Evolutionary conservation across 257 asterid genomes (phyloP).

Genomic region (Prunella vulgaris): DNA sequence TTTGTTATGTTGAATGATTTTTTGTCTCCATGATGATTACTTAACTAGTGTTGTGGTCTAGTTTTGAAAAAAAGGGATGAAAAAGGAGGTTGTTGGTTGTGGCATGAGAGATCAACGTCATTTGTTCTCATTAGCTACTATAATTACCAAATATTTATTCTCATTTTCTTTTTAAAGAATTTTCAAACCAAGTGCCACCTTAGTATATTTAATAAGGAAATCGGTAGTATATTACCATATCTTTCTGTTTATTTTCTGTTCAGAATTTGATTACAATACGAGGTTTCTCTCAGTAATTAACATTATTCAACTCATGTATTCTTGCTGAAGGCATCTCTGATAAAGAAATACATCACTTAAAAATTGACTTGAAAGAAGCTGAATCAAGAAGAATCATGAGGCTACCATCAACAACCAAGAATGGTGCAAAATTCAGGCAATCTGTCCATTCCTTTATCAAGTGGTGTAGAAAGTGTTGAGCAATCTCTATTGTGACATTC

Average conservation of each 20-base stretch:
- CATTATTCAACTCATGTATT: constrained; percentile 17
- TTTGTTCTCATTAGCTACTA: too few species aligned
- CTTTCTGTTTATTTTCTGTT: background rate
- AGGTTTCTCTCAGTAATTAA: background rate
- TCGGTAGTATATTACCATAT: background rate
- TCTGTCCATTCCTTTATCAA: constrained; percentile 15
- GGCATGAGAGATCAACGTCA: too few species aligned
- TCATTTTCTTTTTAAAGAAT: too few species aligned
- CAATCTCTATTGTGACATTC: constrained; percentile 1
- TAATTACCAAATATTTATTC: too few species aligned
- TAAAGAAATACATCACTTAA: constrained; percentile 49
- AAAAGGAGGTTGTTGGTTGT: too few species aligned
- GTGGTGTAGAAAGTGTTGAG: constrained; percentile 13
- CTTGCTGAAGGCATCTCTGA: constrained; percentile 58
- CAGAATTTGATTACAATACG: background rate
- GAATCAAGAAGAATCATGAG: constrained; percentile 45
- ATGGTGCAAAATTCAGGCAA: constrained; percentile 76
- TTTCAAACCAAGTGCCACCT: too few species aligned
- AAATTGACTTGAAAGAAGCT: constrained; percentile 46
- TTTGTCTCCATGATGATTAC: too few species aligned
- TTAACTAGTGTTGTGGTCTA: too few species aligned
- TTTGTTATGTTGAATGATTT: too few species aligned
- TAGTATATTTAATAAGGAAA: background rate
- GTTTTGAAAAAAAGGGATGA: too few species aligned
- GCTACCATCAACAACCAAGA: constrained; percentile 54